These are phyloP conservation scores for Xylaria sp. DNA, from an alignment of 2,329 filamentous ascomycete species.

Conservation along the genomic window DNA sequence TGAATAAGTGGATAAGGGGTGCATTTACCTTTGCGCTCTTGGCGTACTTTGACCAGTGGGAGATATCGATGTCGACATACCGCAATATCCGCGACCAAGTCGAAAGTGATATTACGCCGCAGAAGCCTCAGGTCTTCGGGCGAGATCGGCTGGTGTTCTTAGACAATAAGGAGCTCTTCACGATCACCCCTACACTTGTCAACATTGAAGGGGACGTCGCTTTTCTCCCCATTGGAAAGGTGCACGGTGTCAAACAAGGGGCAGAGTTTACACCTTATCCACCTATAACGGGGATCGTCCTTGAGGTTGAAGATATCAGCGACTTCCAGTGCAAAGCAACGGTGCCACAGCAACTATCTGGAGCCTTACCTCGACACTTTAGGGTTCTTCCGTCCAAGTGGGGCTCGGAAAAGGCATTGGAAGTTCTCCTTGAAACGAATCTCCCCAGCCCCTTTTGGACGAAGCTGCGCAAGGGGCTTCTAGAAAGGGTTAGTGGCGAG, in stretches of 20 bases:
- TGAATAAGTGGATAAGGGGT: neutral
- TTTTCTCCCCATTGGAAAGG: neutral
- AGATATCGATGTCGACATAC: neutral
- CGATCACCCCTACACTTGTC: neutral
- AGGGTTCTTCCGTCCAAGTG: neutral
- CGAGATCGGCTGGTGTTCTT: slow-evolving; percentile 3
- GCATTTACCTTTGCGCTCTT: neutral
- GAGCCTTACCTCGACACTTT: neutral
- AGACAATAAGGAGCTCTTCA: neutral
- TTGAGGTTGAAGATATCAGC: neutral
- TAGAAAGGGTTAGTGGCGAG: neutral
- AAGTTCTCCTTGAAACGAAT: neutral
- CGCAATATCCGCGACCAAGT: neutral
- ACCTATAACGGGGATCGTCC: neutral
- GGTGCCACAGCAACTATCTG: neutral
- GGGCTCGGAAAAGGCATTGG: neutral
- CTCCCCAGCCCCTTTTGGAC: neutral
- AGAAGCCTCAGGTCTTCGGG: slow-evolving; percentile 1
- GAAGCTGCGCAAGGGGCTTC: neutral
- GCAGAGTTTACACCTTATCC: neutral
- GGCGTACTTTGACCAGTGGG: neutral
- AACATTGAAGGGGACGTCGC: neutral
- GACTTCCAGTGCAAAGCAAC: neutral
- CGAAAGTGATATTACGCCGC: neutral
- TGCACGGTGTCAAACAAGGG: slow-evolving; percentile 1